phyloP scores from a whole-genome alignment of 163 green algal genomes.

The Chloromonas sp. region DNA sequence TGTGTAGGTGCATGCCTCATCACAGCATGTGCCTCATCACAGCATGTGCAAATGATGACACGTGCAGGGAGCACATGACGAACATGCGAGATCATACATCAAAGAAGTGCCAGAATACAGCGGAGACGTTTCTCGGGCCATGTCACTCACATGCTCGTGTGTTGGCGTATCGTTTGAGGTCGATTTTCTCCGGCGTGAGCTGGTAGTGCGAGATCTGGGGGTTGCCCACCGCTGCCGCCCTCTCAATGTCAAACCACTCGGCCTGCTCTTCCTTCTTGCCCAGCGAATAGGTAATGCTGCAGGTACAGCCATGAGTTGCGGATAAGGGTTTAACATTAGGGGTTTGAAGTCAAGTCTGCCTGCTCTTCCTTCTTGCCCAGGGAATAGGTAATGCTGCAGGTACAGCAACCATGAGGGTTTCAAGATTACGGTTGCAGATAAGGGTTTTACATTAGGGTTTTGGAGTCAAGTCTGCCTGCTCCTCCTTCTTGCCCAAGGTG shows the following conservation, averaged over 20 bases:
- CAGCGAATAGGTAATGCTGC: slow-evolving; percentile 11
- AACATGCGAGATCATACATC: no score
- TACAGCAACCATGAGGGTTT: neutral
- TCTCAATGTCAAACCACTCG: slow-evolving; percentile 6
- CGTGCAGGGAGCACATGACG: no score
- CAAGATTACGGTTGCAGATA: no score
- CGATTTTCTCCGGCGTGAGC: slow-evolving; percentile 3
- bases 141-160: slow-evolving; percentile 8
- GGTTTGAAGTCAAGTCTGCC: neutral
- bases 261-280: slow-evolving; percentile 6
- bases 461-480: neutral
- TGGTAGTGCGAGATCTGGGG: slow-evolving; percentile 5
- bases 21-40: no score
- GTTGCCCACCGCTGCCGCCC: slow-evolving; percentile 1
- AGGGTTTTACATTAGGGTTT: no score
- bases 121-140: no score
- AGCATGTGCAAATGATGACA: no score
- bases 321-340: no score
- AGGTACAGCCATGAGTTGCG: neutral
- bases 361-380: slow-evolving; percentile 9
- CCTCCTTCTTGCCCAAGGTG: slow-evolving; percentile 9
- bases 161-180: neutral
- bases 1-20: no score
- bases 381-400: slow-evolving; percentile 9
- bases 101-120: no score